Evolutionary conservation across 805 yeast species (phyloP), one percentile per base, ranked within the genome.

Genomic region (Candida alai): DNA sequence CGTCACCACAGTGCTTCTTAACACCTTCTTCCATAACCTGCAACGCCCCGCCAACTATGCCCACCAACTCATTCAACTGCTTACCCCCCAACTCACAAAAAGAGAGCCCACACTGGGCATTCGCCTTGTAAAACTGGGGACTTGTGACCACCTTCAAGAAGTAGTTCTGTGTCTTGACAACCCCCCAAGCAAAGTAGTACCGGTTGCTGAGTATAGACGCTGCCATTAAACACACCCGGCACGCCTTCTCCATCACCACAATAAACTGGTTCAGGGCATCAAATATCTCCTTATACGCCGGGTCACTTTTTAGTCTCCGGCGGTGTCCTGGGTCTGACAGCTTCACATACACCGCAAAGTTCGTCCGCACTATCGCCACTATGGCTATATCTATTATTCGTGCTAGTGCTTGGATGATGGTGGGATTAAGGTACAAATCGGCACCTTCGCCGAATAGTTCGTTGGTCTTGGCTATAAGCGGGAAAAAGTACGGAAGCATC

Each of bases 181-280:
- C 68, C 51, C 82, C 71, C 78, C 80, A 78, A 2, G 87, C 83
- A 49, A 78, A 79, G 37, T 76, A 77, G 49, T 79, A 81, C 42
- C 76, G 67, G 15, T 59, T 63, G 14, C 84, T 74, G 22, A 82
- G 55, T 64, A 22, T 59, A 40, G 5, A 54, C 43, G 10, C 51
- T 11, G 39, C 46, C n/a, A 23, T 41, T 19, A 10, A 54, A 49
- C 3, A 40, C 2, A 39, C 28, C 14, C 39, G 32, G 11, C 33
- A 26, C 22, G 41, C 34, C 32, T 40, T 42, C 18, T 32, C 35
- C 18, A 44, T 22, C n/a, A 34, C 24, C 9, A 35, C 24, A 23
- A 33, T 36, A 17, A 45, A 30, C 31, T 23, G 23, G 8, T 37
- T 28, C 10, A 43, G 21, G 7, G 42, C 36, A 4, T 26, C 30